These are phyloP conservation scores for Blepharisma undulans DNA, from an alignment of 169 alveolate genomes.

Conservation along the genomic window DNA sequence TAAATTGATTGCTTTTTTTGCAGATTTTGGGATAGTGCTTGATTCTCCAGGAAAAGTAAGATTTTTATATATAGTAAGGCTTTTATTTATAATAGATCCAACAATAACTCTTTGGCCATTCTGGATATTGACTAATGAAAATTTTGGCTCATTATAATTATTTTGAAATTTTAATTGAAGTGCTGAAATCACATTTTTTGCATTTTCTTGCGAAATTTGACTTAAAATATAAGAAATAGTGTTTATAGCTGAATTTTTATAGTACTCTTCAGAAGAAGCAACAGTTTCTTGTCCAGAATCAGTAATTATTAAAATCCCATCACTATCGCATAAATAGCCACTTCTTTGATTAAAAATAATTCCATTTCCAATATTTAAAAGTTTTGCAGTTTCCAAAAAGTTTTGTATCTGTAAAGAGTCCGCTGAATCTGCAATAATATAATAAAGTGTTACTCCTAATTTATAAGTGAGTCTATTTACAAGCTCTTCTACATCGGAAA, in stretches of 20 bases:
- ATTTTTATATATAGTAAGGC: not conserved
- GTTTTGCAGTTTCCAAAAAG: not conserved
- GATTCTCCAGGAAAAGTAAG: not conserved
- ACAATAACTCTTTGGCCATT: not conserved
- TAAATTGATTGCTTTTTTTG: not conserved
- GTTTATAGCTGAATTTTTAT: not conserved
- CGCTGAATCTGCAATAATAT: not conserved
- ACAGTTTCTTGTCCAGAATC: not conserved
- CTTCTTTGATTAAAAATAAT: not conserved
- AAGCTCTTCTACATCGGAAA: not conserved
- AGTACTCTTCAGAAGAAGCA: not conserved
- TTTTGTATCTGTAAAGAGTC: not conserved
- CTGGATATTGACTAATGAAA: not conserved
- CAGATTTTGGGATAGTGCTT: not conserved
- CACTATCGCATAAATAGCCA: not conserved
- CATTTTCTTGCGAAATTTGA: not conserved
- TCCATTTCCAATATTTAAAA: not conserved
- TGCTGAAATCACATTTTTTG: not conserved
- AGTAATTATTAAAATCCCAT: not conserved
- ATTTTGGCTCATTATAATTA: not conserved
- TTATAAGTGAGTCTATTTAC: not conserved
- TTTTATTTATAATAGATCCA: not conserved
- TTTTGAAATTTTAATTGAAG: not conserved
- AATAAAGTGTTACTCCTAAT: not conserved
- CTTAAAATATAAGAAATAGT: not conserved